Base-by-base conservation (phyloP, 2,329 filamentous ascomycete genomes). In the Dothistroma septosporum region DNA sequence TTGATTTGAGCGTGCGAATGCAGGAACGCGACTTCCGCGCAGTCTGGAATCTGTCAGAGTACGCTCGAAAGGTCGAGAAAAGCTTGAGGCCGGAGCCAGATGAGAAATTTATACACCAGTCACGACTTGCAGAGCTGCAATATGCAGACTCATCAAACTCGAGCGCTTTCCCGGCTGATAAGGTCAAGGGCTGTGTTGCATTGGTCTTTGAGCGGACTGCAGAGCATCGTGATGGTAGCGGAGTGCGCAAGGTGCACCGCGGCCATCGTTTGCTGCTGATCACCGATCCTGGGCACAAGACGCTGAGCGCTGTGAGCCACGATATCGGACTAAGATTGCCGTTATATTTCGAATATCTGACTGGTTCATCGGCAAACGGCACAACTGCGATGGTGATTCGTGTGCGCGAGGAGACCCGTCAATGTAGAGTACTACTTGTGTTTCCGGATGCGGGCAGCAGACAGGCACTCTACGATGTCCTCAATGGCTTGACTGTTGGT, bases 31-130 rank as follows among this genome's bases (percentile, higher is more conserved):
- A 96, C 71, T 96, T 89, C 77, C 85, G 87, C 63, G 86, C 84
- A 64, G 76, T 96, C 11, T 92, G 88, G 85, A 89, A 86, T 68
- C 91, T 95, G 75, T 91, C 92, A 66, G 91, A 96, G 61, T 93
- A 95, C 72, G 90, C 89, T 28, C 84, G 83, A 65, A 91, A 89
- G 69, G 85, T 93, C 1, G 88, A 92, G 70, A 81, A 82, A 28
- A 89, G 85, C 55, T 79, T 96, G 47, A 85, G 85, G 37, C 85
- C 87, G 7, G 83, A 85, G 46, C 80, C 81, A 32, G 88, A 90
- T 56, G 92, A 97, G 75, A 80, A 79, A 1, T 75, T 88, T 59
- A 80, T 89, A 1, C 91, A 90, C 72, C 85, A 87, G 68, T 82
- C 85, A 8, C 86, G 84, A 1, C 77, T 96, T 9, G 85, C 85